These are phyloP conservation scores for Phragmites australis DNA, from an alignment of 176 grass and related monocot species.

Conservation along the genomic window DNA sequence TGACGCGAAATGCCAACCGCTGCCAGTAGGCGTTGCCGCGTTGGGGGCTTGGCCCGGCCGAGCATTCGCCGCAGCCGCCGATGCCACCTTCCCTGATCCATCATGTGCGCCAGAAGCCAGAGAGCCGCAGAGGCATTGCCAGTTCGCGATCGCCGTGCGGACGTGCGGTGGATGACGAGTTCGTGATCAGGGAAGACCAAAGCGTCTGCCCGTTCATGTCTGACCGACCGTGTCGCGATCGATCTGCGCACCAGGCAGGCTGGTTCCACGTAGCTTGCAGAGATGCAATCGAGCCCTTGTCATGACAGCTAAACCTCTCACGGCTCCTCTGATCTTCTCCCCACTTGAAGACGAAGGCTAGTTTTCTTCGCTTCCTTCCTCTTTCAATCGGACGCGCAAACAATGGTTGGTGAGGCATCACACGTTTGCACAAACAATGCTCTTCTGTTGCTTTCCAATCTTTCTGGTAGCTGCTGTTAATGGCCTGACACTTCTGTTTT, in stretches of 20 bases:
- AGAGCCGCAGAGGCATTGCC: background rate
- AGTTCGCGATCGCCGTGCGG: background rate
- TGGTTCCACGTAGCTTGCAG: background rate
- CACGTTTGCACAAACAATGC: background rate
- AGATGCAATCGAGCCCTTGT: background rate
- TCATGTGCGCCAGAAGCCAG: too few relatives aligned
- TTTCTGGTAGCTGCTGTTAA: background rate
- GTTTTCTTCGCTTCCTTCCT: too few relatives aligned
- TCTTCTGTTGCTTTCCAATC: background rate
- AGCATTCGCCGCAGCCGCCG: background rate
- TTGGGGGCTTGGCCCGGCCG: background rate
- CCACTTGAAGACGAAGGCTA: background rate
- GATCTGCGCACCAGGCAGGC: background rate
- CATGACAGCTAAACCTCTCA: background rate
- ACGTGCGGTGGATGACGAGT: background rate
- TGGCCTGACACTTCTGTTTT: background rate
- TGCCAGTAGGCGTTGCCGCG: conserved; percentile 35
- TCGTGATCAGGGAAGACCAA: too few relatives aligned
- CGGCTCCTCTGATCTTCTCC: background rate
- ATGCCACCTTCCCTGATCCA: background rate
- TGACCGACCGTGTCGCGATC: background rate
- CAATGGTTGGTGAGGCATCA: conserved; percentile 12
- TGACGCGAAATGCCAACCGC: conserved; percentile 24
- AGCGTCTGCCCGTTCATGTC: background rate
- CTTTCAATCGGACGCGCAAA: background rate